Percentiles rank a stretch among this genome's conserved stretches.
These are phyloP conservation scores for carrot (Daucus carota) DNA, from an alignment of 129 eudicot species.

Conservation along the genomic window DH1_v3.0 NC_030388.2:7621501-7622000, in stretches of 20 bases:
- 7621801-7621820: background rate
- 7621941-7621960: background rate
- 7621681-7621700: slow-evolving; percentile 15
- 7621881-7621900: background rate
- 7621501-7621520: slow-evolving; percentile 29
- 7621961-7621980: background rate
- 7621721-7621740: slow-evolving; percentile 33
- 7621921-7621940: background rate
- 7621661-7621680: background rate
- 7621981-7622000: background rate
- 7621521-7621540: slow-evolving; percentile 1
- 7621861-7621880: background rate
- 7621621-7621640: too few relatives aligned
- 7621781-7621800: background rate
- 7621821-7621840: background rate
- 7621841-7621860: background rate
- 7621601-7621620: background rate
- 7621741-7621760: slow-evolving; percentile 31
- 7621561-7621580: background rate
- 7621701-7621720: slow-evolving; percentile 38
- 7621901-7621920: background rate
- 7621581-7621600: background rate
- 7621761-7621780: slow-evolving; percentile 37
- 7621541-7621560: background rate
- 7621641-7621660: background rate